These are phyloP conservation scores for Yamadazyma atmosphaerica DNA, from an alignment of 1,139 yeast genomes.

Conservation along the genomic window DNA sequence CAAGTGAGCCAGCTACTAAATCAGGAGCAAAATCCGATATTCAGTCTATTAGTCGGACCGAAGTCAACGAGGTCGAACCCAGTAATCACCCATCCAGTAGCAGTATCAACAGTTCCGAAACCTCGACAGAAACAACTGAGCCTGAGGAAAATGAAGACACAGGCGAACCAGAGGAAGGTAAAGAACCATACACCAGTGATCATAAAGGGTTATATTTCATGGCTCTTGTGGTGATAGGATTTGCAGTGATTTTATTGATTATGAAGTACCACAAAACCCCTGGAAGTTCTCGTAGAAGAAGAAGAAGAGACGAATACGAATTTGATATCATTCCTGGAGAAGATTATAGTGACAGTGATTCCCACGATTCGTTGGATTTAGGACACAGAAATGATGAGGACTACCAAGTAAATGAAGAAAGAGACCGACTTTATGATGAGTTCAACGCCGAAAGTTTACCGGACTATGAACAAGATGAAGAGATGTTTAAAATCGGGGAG, in stretches of 20 bases:
- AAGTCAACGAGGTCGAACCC: constrained; percentile 1
- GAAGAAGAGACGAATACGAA: constrained; percentile 75
- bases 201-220: constrained; percentile 62
- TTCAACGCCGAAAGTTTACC: constrained; percentile 40
- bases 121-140: too few species aligned
- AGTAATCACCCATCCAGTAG: constrained; percentile 7
- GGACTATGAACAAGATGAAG: constrained; percentile 42
- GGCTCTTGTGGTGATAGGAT: constrained; percentile 60
- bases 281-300: constrained; percentile 48
- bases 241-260: constrained; percentile 50
- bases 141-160: constrained; percentile 19
- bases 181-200: constrained; percentile 29
- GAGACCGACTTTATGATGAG: constrained; percentile 42
- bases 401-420: constrained; percentile 23
- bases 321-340: constrained; percentile 77
- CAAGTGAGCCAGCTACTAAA: neutral
- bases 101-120: too few species aligned
- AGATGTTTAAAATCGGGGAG: constrained; percentile 44
- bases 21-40: neutral
- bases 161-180: constrained; percentile 30
- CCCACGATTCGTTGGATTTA: constrained; percentile 29
- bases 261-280: constrained; percentile 54
- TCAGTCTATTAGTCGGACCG: neutral
- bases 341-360: constrained; percentile 47
- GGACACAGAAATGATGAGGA: constrained; percentile 23